Conservation (phyloP, 2,329 filamentous ascomycete species). For the Colletotrichum tamarilloi region DNA sequence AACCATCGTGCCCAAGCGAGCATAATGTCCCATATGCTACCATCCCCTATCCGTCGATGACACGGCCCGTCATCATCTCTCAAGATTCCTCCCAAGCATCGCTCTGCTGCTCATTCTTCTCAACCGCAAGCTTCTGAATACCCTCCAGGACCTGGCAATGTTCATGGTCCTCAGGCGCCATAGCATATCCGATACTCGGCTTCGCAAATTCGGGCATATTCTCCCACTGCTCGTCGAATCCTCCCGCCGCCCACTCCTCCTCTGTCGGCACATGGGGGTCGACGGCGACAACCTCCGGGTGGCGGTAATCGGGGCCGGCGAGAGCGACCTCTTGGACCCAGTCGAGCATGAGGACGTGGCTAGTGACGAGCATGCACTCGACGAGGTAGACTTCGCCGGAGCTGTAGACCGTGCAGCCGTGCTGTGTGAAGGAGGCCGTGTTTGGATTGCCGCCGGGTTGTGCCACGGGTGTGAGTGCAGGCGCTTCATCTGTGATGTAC, state of each 20-base stretch:
- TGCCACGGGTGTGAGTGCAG: constrained; percentile 63
- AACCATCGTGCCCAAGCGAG: too few species aligned
- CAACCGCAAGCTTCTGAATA: neutral
- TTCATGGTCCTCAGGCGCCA: neutral
- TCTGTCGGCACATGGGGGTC: constrained; percentile 30
- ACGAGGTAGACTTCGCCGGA: constrained; percentile 68
- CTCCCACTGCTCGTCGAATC: constrained; percentile 44
- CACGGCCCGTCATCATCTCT: neutral
- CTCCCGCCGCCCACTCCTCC: constrained; percentile 29
- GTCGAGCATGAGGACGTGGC: constrained; percentile 63
- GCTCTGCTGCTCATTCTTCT: neutral
- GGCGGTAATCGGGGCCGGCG: constrained; percentile 47
- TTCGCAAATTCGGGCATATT: constrained; percentile 44
- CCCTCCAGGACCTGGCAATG: neutral
- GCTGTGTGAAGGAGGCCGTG: constrained; percentile 50
- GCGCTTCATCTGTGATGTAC: constrained; percentile 66
- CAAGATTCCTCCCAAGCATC: neutral
- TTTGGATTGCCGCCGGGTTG: constrained; percentile 54
- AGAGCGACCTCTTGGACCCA: constrained; percentile 71
- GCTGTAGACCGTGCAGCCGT: constrained; percentile 77
- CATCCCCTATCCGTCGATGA: neutral
- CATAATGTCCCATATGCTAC: neutral
- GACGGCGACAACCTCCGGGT: constrained; percentile 50
- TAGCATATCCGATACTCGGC: constrained; percentile 40
- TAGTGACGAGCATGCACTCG: constrained; percentile 72